phyloP scores from a whole-genome alignment of 2,329 filamentous ascomycete genomes.

The Microsporum canis region DNA sequence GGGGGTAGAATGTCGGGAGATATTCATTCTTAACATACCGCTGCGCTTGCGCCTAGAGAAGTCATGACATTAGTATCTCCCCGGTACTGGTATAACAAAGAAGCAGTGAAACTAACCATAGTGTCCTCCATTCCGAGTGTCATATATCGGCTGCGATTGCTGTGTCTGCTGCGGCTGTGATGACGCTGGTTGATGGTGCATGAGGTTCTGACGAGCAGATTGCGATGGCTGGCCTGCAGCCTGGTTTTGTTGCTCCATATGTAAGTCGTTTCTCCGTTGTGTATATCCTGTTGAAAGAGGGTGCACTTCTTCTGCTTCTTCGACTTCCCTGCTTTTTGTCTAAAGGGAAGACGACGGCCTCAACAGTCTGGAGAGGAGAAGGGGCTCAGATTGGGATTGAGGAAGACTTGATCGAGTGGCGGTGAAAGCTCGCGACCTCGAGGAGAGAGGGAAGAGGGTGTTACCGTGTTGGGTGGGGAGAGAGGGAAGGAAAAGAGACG shows the following conservation, averaged over 20 bases:
- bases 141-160: conserved; percentile 56
- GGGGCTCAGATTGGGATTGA: background rate
- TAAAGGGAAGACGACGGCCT: background rate
- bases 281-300: background rate
- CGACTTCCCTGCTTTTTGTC: background rate
- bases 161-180: conserved; percentile 32
- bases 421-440: background rate
- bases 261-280: background rate
- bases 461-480: conserved; percentile 3
- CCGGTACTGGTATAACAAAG: background rate
- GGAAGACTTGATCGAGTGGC: background rate
- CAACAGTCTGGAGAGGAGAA: background rate
- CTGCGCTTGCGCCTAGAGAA: conserved; percentile 52
- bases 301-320: background rate
- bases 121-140: conserved; percentile 62
- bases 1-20: background rate
- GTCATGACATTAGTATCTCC: conserved; percentile 3
- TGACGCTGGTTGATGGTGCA: conserved; percentile 24
- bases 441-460: background rate
- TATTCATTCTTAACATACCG: conserved; percentile 37
- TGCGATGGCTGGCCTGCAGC: conserved; percentile 10
- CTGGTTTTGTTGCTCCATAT: conserved; percentile 4
- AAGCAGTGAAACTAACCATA: conserved; percentile 49
- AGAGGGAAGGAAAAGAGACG: background rate
- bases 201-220: conserved; percentile 3